These are phyloP conservation scores for Plasmodium ovale DNA, from an alignment of 169 alveolate genomes.

Conservation along the genomic window DNA sequence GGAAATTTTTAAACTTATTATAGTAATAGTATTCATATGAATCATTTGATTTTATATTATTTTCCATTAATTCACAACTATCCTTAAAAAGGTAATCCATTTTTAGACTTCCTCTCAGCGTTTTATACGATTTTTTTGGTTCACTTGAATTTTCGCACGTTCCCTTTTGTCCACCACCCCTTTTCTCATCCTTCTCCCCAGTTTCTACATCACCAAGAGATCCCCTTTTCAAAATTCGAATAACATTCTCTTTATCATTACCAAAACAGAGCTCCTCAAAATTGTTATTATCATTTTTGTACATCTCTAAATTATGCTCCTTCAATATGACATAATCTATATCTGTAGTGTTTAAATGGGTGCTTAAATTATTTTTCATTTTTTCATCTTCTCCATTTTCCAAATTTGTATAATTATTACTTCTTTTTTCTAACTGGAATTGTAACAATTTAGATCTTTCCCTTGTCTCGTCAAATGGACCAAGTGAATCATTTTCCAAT, in stretches of 20 bases:
- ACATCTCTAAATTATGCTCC: background rate
- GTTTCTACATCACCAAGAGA: background rate
- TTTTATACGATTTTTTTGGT: conserved; percentile 13
- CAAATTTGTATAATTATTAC: background rate
- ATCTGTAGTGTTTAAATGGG: background rate
- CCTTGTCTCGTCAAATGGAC: background rate
- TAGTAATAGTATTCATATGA: conserved; percentile 47
- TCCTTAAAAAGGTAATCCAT: conserved; percentile 48
- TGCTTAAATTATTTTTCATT: background rate
- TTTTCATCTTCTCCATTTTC: background rate
- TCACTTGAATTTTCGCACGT: too few species aligned
- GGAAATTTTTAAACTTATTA: conserved; percentile 65
- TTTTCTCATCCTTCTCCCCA: background rate
- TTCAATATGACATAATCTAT: background rate
- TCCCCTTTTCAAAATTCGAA: background rate
- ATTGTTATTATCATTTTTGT: background rate
- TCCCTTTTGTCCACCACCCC: too few species aligned
- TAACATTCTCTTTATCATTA: background rate
- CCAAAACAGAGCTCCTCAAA: conserved; percentile 4
- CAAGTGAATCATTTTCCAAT: background rate
- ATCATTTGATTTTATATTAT: background rate
- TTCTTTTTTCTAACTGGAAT: conserved; percentile 24
- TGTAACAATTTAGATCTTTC: conserved; percentile 4
- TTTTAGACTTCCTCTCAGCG: conserved; percentile 38
- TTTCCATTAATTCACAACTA: conserved; percentile 50